These are phyloP conservation scores for Populus tremula DNA, from an alignment of 345 rosid species.

Conservation along the genomic window DNA sequence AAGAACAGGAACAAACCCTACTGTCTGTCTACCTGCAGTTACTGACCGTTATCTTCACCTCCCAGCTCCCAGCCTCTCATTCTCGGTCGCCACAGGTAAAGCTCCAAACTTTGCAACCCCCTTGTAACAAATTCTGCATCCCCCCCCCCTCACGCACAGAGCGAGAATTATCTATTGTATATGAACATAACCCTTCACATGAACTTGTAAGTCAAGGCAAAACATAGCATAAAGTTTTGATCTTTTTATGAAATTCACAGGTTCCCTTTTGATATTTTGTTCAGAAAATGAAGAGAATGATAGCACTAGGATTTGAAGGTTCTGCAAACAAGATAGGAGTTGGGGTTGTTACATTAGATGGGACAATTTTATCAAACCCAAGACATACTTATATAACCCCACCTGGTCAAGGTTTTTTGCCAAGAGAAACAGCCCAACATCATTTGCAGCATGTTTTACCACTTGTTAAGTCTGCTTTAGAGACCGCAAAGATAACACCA, in stretches of 20 bases:
- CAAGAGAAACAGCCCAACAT: conserved; percentile 91
- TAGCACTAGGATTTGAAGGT: conserved; percentile 89
- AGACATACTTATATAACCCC: conserved; percentile 95
- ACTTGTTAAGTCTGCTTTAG: conserved; percentile 64
- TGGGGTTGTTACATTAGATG: conserved; percentile 80
- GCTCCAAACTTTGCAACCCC: neutral
- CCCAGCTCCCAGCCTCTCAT: neutral
- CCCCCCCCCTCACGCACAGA: neutral
- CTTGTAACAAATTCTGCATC: neutral
- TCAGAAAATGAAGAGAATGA: conserved; percentile 56
- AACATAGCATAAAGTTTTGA: neutral
- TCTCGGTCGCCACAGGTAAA: neutral
- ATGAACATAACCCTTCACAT: neutral
- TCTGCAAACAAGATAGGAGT: conserved; percentile 94
- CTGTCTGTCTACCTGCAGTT: neutral
- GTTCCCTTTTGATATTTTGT: neutral
- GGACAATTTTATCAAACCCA: conserved; percentile 83
- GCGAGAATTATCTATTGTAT: neutral
- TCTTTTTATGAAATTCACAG: neutral
- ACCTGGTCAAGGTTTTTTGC: conserved; percentile 96
- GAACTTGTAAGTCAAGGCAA: neutral
- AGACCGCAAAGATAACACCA: conserved; percentile 56
- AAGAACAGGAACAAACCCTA: neutral
- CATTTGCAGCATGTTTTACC: conserved; percentile 84
- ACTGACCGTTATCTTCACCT: neutral